Conservation (phyloP, 1,284 basidiomycete genomes). For the Papiliotrema flavescens region DNA sequence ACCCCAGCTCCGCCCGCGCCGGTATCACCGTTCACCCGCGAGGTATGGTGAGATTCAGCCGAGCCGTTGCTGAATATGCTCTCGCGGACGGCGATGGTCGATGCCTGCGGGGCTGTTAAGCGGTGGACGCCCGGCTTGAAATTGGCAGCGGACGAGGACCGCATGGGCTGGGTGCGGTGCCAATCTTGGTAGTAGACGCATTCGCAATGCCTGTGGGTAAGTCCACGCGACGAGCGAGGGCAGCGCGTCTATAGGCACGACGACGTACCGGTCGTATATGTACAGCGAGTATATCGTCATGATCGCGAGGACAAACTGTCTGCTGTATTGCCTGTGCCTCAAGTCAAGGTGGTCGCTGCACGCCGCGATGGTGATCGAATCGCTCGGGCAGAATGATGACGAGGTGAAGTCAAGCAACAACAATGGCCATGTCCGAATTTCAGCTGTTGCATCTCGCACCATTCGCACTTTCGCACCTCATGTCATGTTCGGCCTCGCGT, state of each 20-base stretch:
- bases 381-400: neutral
- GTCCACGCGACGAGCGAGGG: neutral
- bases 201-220: conserved; percentile 66
- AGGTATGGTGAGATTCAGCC: neutral
- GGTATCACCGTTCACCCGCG: neutral
- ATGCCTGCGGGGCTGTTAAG: conserved; percentile 51
- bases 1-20: conserved; percentile 1
- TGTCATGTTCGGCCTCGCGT: conserved; percentile 3
- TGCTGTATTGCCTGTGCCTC: neutral
- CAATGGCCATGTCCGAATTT: too few relatives aligned
- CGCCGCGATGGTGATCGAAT: too few relatives aligned
- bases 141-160: conserved; percentile 64
- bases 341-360: neutral
- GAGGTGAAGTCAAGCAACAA: neutral
- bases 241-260: too few relatives aligned
- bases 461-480: too few relatives aligned
- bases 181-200: conserved; percentile 93
- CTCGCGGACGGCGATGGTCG: conserved; percentile 17
- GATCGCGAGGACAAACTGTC: too few relatives aligned
- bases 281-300: conserved; percentile 87
- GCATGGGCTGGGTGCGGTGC: conserved; percentile 73
- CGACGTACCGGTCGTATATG: conserved; percentile 78
- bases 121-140: conserved; percentile 67
- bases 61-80: conserved; percentile 28
- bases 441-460: too few relatives aligned